Evolutionary conservation across 164 flowering plant genomes (phyloP).

Genomic region (Cinnamomum micranthum): DNA sequence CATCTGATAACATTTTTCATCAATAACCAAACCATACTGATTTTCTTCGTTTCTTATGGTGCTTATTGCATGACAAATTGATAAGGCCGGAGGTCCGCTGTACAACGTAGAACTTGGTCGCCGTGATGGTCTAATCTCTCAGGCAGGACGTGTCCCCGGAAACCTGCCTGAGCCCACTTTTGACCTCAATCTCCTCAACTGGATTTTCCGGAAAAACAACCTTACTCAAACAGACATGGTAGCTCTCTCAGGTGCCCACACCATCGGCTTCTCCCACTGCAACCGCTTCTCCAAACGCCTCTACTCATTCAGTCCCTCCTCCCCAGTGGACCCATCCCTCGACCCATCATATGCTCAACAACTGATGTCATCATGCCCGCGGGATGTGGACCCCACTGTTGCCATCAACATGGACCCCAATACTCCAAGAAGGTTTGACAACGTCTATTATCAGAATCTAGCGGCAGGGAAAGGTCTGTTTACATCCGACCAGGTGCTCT

Average conservation of each 20-base stretch:
- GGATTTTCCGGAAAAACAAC: conserved; percentile 40
- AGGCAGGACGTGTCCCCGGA: conserved; percentile 52
- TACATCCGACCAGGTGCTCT: conserved; percentile 63
- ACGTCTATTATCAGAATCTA: conserved; percentile 55
- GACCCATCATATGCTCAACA: conserved; percentile 56
- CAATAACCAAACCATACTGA: background rate
- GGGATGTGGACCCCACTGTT: conserved; percentile 38
- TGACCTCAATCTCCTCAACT: conserved; percentile 34
- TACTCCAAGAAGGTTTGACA: conserved; percentile 57
- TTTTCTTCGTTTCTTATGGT: background rate
- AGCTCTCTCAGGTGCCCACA: conserved; percentile 82
- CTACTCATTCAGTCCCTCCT: conserved; percentile 39
- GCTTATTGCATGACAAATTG: too few species aligned
- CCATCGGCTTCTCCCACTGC: conserved; percentile 79
- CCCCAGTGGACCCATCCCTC: conserved; percentile 54
- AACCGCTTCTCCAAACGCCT: conserved; percentile 50
- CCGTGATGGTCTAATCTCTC: conserved; percentile 53
- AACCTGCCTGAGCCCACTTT: conserved; percentile 54
- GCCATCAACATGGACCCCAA: conserved; percentile 57
- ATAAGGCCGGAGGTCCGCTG: conserved; percentile 64
- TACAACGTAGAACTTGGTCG: conserved; percentile 67
- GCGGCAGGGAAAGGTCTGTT: conserved; percentile 54
- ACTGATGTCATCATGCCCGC: conserved; percentile 46
- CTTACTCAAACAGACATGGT: conserved; percentile 57
- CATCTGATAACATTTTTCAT: background rate